Conservation (phyloP, 306 rosid species). For the Senna siamea region DNA sequence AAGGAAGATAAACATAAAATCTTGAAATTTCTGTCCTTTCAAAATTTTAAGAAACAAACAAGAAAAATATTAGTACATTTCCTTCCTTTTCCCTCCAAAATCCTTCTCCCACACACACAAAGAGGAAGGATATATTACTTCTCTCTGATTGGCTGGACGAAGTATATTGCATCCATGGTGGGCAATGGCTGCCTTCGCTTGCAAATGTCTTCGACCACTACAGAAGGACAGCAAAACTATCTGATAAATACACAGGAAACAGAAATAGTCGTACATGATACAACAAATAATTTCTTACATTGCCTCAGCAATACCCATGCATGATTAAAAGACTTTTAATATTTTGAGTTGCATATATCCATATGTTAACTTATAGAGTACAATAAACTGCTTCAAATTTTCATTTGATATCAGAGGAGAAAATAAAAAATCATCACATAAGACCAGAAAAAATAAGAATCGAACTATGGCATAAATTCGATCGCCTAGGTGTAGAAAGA, state of each 20-base stretch:
- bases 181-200: conserved; percentile 95
- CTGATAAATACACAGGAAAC: conserved; percentile 34
- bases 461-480: conserved; percentile 15
- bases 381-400: conserved; percentile 14
- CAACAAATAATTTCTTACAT: conserved; percentile 23
- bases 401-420: conserved; percentile 31
- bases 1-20: no score
- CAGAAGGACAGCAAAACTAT: conserved; percentile 39
- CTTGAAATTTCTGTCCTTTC: no score
- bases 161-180: conserved; percentile 97
- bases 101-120: no score
- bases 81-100: no score
- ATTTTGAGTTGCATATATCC: conserved; percentile 13
- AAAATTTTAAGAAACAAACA: no score
- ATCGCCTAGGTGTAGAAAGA: conserved; percentile 3
- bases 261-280: conserved; percentile 36
- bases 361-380: conserved; percentile 16
- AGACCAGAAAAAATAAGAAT: conserved; percentile 31
- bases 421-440: conserved; percentile 36
- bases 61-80: no score
- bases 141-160: conserved; percentile 87
- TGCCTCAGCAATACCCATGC: not conserved
- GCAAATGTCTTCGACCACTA: conserved; percentile 97
- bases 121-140: conserved; percentile 58
- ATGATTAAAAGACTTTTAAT: not conserved